Percentiles rank a stretch among this genome's conserved stretches.
These are phyloP conservation scores for Endocarpon pusillum DNA, from an alignment of 495 filamentous ascomycete species.

Conservation along the genomic window DNA sequence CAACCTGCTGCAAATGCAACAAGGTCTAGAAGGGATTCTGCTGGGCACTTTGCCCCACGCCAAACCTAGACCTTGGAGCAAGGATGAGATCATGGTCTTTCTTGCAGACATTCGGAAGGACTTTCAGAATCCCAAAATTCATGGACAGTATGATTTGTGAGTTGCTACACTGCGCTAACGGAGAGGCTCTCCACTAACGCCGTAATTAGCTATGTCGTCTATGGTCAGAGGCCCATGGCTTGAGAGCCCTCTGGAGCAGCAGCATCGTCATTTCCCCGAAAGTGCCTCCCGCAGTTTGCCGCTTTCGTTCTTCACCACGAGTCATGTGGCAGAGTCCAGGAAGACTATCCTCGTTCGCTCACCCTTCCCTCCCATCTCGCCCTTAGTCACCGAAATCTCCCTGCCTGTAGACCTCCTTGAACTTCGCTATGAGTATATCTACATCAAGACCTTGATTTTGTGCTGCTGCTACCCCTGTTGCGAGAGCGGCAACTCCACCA, in stretches of 20 bases:
- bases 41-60: too few species aligned
- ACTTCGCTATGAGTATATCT: neutral
- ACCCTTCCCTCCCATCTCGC: too few species aligned
- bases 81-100: neutral
- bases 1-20: neutral
- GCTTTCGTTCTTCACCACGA: too few species aligned
- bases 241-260: too few species aligned
- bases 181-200: neutral
- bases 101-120: neutral
- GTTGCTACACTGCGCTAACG: neutral
- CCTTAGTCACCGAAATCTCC: too few species aligned
- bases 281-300: too few species aligned
- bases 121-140: neutral
- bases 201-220: neutral
- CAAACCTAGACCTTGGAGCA: too few species aligned
- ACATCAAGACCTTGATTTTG: too few species aligned
- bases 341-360: too few species aligned
- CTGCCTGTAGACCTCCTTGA: neutral
- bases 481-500: slow-evolving; percentile 2
- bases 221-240: neutral
- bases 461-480: neutral
- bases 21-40: neutral
- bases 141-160: neutral
- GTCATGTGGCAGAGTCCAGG: too few species aligned
- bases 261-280: too few species aligned